Base-by-base conservation (phyloP, 1,284 basidiomycete species). In the Chalciporus sp. region DNA sequence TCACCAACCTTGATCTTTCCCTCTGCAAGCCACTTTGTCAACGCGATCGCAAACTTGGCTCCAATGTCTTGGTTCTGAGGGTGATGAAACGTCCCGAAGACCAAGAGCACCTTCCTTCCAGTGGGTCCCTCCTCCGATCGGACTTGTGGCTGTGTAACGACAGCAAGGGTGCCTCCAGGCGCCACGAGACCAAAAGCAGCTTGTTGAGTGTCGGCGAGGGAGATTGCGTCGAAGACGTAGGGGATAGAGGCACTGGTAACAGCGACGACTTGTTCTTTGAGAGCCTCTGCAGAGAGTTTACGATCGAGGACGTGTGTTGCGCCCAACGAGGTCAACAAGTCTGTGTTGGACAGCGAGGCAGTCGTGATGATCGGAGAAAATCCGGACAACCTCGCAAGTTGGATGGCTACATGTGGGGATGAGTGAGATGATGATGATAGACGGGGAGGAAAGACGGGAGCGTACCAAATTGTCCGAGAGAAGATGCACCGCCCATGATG, bases 231-330 rank as follows among this genome's bases (percentile, higher is more conserved):
- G 10, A 61, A 65, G 1, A 49, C 42, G 40, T 53, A 49, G 26
- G 9, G 20, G 12, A 63, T 23, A 1, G 51, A 52, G 4, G 9
- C 2, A 3, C 17, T 10, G 7, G 29, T 7, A 41, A 53, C 17
- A 7, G 35, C 26, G 1, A 11, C 12, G 33, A 50, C 20, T 16
- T 47, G 43, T 23, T 45, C 47, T 28, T 52, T 50, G 23, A 66
- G 17, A 2, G 37, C 33, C 19, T 19, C 29, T 1, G 43, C 42
- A 2, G 57, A 9, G 11, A 53, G 53, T 0, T 50, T 55, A 41
- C 72, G 68, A 49, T 71, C 71, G 60, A 79, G 59, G 51, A 73
- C 61, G 45, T 73, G 72, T 1, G 74, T 76, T 1, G 76, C 79
- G 7, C 79, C 79, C 43, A 76, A 62, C 1, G 69, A 68, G 42